Base-by-base conservation (phyloP, 306 rosid genomes). In the Adenanthera pavonina region DNA sequence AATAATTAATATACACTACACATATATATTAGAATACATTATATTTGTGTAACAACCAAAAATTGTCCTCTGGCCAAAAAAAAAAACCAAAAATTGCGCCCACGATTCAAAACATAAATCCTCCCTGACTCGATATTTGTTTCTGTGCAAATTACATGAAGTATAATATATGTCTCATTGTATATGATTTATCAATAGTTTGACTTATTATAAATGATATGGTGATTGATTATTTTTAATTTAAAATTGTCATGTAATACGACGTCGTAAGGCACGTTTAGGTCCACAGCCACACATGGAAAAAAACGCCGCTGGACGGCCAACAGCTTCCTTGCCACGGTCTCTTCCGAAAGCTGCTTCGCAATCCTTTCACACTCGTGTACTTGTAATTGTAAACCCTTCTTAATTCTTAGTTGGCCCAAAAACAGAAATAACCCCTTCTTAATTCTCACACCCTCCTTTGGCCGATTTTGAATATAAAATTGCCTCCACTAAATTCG, bases 301-400 rank as follows among this genome's bases (percentile, higher is more conserved):
- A 72, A 47, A 47, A 62, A 38, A 19, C 70, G 60, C 30, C 10
- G 76, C n/a, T 52, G 25, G 36, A 67, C 72, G 54, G 38, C 46
- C 76, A 8, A 41, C 69, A 60, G 62, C 70, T 75, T n/a, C 25
- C n/a, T 41, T 46, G 88, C 78, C 86, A 82, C 60, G 17, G 36
- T 48, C 61, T 40, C 46, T 57, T 53, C 78, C n/a, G 40, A 62
- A 73, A 68, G 60, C 76, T 64, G 49, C 52, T 48, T 52, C 9
- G 15, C 51, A 4, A 38, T 13, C 9, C 43, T n/a, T 15, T n/a
- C 52, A 43, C 81, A 76, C 49, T 71, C n/a, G 30, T 56, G 62
- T 19, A 19, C 61, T 16, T 79, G 17, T 4, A 75, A 6, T 57
- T 8, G 43, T 77, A 78, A 69, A 51, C 68, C 80, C 46, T 71